phyloP scores from a whole-genome alignment of 2,329 filamentous ascomycete genomes.

The Fusarium xylarioides region DNA sequence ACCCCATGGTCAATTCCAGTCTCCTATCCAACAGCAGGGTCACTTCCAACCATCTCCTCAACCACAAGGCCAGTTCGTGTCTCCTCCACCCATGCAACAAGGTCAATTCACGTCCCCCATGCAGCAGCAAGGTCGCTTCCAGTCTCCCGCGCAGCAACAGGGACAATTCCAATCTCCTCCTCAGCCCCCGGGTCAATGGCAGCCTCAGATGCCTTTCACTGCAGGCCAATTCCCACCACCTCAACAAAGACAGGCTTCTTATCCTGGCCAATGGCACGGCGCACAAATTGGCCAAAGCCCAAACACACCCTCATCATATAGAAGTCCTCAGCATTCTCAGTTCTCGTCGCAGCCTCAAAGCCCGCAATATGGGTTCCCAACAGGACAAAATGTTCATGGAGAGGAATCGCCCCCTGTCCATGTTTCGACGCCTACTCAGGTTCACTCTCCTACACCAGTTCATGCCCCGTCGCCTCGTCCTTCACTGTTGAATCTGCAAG shows the following conservation, averaged over 20 bases:
- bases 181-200: constrained; percentile 23
- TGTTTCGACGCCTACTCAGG: constrained; percentile 20
- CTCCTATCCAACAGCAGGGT: neutral
- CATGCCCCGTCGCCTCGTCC: constrained; percentile 25
- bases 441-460: constrained; percentile 22
- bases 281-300: constrained; percentile 44
- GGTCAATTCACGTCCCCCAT: constrained; percentile 1
- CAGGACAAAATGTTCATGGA: constrained; percentile 4
- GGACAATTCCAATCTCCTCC: constrained; percentile 17
- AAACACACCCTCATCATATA: constrained; percentile 27
- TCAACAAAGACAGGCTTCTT: constrained; percentile 51
- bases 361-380: constrained; percentile 11
- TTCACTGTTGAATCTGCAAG: constrained; percentile 24
- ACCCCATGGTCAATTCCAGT: constrained; percentile 3
- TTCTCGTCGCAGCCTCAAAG: constrained; percentile 14
- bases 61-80: constrained; percentile 3
- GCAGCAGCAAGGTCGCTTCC: constrained; percentile 6
- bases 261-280: constrained; percentile 50
- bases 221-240: constrained; percentile 50
- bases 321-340: constrained; percentile 11
- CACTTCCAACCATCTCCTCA: constrained; percentile 5
- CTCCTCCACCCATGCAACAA: neutral
- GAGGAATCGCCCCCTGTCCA: constrained; percentile 25
- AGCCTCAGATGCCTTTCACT: constrained; percentile 14
- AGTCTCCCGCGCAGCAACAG: constrained; percentile 12